These are phyloP conservation scores for Globisporangium abappressorium DNA, from an alignment of 352 stramenopile species.

Conservation along the genomic window DNA sequence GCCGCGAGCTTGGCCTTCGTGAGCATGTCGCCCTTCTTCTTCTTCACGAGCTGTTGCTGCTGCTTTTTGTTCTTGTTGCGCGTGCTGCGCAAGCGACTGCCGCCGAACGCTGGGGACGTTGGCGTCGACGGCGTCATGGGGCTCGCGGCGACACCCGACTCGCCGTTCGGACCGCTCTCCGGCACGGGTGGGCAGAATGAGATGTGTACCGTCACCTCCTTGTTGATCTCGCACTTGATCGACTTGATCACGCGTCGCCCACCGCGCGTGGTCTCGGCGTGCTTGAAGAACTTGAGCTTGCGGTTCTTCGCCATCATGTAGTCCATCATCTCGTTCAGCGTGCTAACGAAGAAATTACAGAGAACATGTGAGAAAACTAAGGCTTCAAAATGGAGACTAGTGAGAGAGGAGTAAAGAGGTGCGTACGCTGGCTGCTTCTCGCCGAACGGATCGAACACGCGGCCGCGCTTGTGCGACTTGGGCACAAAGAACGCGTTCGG, in stretches of 20 bases:
- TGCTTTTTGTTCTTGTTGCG: conserved; percentile 86
- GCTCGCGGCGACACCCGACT: conserved; percentile 74
- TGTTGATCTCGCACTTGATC: conserved; percentile 85
- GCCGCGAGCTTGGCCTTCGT: conserved; percentile 83
- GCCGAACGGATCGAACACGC: conserved; percentile 80
- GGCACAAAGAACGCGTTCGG: conserved; percentile 71
- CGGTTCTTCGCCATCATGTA: conserved; percentile 87
- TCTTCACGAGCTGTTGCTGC: conserved; percentile 80
- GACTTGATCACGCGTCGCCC: conserved; percentile 85
- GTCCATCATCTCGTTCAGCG: conserved; percentile 88
- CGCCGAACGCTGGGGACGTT: conserved; percentile 71
- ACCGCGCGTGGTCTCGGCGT: conserved; percentile 78
- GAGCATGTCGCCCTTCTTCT: conserved; percentile 87
- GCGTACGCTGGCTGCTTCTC: conserved; percentile 77
- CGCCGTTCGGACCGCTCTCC: conserved; percentile 76
- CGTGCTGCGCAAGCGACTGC: conserved; percentile 65
- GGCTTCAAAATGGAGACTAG: not conserved
- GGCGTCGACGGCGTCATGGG: conserved; percentile 86
- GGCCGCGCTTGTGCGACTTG: conserved; percentile 79
- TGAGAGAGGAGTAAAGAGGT: not conserved
- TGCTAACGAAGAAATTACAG: conserved; percentile 24
- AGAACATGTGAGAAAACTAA: conserved; percentile 1
- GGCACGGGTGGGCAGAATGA: conserved; percentile 79
- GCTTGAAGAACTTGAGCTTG: conserved; percentile 89
- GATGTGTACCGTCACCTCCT: conserved; percentile 81